Conservation (phyloP, 176 grass and related monocot species). For the Elaeis guineensis region DNA sequence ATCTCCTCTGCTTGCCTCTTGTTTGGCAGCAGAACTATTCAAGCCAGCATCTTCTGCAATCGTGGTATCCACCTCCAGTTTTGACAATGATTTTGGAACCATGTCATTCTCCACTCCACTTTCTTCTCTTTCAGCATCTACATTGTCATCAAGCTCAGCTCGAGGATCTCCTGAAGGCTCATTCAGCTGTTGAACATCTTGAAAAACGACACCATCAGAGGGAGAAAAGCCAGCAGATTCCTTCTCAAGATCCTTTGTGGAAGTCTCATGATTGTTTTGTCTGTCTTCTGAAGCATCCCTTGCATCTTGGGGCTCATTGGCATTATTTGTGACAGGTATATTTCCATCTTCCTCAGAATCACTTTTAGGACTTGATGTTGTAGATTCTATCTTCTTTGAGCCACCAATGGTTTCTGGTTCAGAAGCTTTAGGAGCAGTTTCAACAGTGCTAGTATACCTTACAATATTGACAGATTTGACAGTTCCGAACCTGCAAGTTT, state of each 20-base stretch:
- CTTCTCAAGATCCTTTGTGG: constrained; percentile 14
- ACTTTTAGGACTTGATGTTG: constrained; percentile 14
- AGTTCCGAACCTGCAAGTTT: constrained; percentile 82
- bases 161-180: not conserved
- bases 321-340: not conserved
- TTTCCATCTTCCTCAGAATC: constrained; percentile 10
- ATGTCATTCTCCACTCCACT: not conserved
- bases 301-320: constrained; percentile 11
- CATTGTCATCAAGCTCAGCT: not conserved
- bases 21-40: not conserved
- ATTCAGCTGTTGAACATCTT: not conserved
- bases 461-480: constrained; percentile 72
- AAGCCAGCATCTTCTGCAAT: constrained; percentile 11
- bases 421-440: constrained; percentile 9
- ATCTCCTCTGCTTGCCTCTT: constrained; percentile 12
- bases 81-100: not conserved
- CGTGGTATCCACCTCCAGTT: not conserved
- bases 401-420: constrained; percentile 17
- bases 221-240: constrained; percentile 10
- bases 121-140: not conserved
- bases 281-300: constrained; percentile 10
- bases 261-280: not conserved
- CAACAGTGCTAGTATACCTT: constrained; percentile 20
- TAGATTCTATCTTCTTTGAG: constrained; percentile 20
- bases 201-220: not conserved